Evolutionary conservation across 108 stramenopile species (phyloP).

Genomic region (Conticribra guillardii): DNA sequence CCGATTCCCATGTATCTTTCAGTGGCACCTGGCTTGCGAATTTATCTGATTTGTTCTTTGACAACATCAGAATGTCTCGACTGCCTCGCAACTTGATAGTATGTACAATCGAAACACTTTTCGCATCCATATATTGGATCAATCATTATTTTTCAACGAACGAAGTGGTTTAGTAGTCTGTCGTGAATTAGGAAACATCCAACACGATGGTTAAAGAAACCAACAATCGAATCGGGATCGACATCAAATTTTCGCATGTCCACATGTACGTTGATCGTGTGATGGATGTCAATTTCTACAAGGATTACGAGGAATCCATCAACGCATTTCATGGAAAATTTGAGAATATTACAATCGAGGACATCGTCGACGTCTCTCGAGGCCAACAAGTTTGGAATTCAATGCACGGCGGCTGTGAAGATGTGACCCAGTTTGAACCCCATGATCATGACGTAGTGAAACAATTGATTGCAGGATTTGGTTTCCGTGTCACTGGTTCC

Average conservation of each 20-base stretch:
- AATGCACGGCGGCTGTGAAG: slow-evolving; percentile 1
- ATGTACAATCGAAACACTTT: too few species aligned
- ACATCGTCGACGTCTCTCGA: neutral
- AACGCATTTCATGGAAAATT: slow-evolving; percentile 48
- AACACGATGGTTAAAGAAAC: too few species aligned
- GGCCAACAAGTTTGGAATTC: slow-evolving; percentile 33
- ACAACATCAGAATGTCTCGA: too few species aligned
- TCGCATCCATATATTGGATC: too few species aligned
- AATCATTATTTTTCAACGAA: too few species aligned
- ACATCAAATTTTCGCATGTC: slow-evolving; percentile 74
- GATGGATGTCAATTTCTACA: slow-evolving; percentile 60
- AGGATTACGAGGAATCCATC: slow-evolving; percentile 59
- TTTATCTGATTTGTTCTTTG: too few species aligned
- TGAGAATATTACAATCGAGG: neutral
- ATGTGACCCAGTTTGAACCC: slow-evolving; percentile 36
- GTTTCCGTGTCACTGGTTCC: slow-evolving; percentile 79
- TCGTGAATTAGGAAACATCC: too few species aligned
- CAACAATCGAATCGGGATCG: too few species aligned
- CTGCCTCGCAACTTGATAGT: too few species aligned
- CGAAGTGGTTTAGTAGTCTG: too few species aligned
- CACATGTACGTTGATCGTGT: slow-evolving; percentile 77
- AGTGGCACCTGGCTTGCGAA: too few species aligned
- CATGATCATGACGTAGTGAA: slow-evolving; percentile 78
- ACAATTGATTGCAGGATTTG: slow-evolving; percentile 83
- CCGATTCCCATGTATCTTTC: too few species aligned